These are phyloP conservation scores for Stachybotrys elegans DNA, from an alignment of 2,329 filamentous ascomycete genomes.

Conservation along the genomic window DNA sequence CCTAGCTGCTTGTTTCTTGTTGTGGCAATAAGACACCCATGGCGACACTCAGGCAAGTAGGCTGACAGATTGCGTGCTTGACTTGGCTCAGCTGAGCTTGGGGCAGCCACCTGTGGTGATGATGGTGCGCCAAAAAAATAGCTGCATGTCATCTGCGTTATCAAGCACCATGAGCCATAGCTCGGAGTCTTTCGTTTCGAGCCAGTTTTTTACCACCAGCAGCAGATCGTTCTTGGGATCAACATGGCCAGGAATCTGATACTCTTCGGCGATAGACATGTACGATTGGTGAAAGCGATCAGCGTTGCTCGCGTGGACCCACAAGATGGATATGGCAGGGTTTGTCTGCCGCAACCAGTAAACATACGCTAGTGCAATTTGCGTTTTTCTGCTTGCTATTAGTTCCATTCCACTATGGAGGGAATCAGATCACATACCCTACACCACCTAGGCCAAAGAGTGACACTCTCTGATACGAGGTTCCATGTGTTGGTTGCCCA, in stretches of 20 bases:
- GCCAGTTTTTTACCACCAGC: conserved; percentile 24
- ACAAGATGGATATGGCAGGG: conserved; percentile 1
- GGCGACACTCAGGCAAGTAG: neutral
- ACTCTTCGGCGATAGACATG: conserved; percentile 19
- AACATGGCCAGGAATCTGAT: conserved; percentile 21
- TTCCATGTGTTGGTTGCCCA: neutral
- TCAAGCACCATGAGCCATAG: conserved; percentile 40
- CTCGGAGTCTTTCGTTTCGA: conserved; percentile 18
- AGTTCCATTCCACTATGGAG: neutral
- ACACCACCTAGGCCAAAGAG: conserved; percentile 2
- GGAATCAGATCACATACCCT: neutral
- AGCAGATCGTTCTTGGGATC: conserved; percentile 29
- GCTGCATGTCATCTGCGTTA: conserved; percentile 33
- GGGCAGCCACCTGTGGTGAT: neutral
- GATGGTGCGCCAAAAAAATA: conserved; percentile 23
- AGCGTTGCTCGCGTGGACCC: conserved; percentile 1
- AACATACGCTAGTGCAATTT: conserved; percentile 11
- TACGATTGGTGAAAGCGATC: neutral
- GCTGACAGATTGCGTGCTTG: neutral
- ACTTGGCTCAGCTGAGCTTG: neutral
- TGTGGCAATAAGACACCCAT: neutral
- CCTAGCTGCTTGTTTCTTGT: conserved; percentile 3
- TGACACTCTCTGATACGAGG: neutral
- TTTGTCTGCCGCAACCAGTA: neutral
- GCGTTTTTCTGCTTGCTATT: conserved; percentile 1